Evolutionary conservation across 2,329 filamentous ascomycete species (phyloP).

Genomic region (Paraconiothyrium sp.): DNA sequence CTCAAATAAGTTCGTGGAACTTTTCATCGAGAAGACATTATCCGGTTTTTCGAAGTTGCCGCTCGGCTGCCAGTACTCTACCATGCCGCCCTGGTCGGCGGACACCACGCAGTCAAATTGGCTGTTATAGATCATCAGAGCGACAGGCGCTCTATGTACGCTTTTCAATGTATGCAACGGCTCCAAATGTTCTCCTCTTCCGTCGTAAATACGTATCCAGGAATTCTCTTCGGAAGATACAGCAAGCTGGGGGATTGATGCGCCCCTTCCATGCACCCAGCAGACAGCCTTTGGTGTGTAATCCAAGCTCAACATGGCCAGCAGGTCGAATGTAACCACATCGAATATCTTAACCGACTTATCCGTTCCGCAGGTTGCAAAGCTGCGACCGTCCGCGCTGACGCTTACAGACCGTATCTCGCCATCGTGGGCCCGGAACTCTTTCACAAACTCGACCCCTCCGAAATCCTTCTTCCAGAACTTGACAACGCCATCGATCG

Average conservation of each 20-base stretch:
- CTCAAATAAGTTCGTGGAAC: constrained; percentile 91
- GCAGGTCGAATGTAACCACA: constrained; percentile 77
- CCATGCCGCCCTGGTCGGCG: constrained; percentile 87
- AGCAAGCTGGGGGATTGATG: constrained; percentile 86
- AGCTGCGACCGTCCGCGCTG: constrained; percentile 90
- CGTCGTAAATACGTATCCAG: constrained; percentile 85
- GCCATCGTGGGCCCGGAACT: constrained; percentile 89
- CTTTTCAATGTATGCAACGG: constrained; percentile 80
- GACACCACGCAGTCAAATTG: constrained; percentile 90
- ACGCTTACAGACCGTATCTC: constrained; percentile 85
- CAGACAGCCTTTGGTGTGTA: constrained; percentile 82
- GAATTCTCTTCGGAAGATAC: constrained; percentile 79
- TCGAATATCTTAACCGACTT: constrained; percentile 81
- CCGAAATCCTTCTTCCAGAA: constrained; percentile 98
- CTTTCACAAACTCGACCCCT: constrained; percentile 97
- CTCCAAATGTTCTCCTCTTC: constrained; percentile 79
- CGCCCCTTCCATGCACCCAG: constrained; percentile 87
- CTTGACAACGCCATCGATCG: constrained; percentile 94
- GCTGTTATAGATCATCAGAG: constrained; percentile 89
- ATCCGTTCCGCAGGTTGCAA: constrained; percentile 85
- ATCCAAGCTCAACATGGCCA: constrained; percentile 76
- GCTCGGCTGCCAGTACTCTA: constrained; percentile 93
- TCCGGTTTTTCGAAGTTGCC: constrained; percentile 88
- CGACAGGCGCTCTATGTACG: constrained; percentile 83
- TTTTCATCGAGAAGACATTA: constrained; percentile 92